phyloP scores from a whole-genome alignment of 2,329 filamentous ascomycete species.

The Trichoderma guizhouense region DNA sequence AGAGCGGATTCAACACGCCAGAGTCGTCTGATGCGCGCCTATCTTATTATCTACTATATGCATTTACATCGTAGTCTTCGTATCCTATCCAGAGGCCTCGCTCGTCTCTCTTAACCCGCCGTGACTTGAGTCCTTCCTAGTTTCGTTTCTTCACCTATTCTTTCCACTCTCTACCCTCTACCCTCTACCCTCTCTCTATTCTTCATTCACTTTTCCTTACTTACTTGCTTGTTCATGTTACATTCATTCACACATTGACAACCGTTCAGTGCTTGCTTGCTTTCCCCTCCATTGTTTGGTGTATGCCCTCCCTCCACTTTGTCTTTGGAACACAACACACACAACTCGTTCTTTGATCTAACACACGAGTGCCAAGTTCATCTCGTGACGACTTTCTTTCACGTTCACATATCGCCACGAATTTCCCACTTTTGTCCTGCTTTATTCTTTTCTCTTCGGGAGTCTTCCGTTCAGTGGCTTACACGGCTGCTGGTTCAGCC shows the following conservation, averaged over 20 bases:
- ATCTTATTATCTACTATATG: not conserved
- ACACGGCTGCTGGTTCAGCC: not conserved
- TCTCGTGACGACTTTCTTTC: slow-evolving; percentile 7
- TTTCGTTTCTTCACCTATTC: not conserved
- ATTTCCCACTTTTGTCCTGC: not conserved
- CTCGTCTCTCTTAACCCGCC: not conserved
- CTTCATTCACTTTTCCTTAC: not conserved
- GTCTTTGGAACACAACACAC: slow-evolving; percentile 1
- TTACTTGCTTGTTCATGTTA: slow-evolving; percentile 5
- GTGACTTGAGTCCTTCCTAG: not conserved
- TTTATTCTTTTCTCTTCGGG: not conserved
- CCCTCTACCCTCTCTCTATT: not conserved
- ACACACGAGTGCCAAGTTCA: not conserved
- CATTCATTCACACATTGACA: slow-evolving; percentile 3
- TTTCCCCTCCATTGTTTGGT: not conserved
- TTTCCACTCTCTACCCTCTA: not conserved
- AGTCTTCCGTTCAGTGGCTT: not conserved
- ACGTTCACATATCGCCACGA: not conserved
- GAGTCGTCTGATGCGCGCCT: slow-evolving; percentile 12
- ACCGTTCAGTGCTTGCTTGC: slow-evolving; percentile 2
- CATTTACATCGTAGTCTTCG: not conserved
- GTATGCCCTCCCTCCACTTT: not conserved
- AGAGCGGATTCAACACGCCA: not conserved
- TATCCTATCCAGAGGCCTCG: not conserved
- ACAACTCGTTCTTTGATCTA: slow-evolving; percentile 11